Conservation (phyloP, 2,329 filamentous ascomycete species). For the Sporothrix variecibatus region DNA sequence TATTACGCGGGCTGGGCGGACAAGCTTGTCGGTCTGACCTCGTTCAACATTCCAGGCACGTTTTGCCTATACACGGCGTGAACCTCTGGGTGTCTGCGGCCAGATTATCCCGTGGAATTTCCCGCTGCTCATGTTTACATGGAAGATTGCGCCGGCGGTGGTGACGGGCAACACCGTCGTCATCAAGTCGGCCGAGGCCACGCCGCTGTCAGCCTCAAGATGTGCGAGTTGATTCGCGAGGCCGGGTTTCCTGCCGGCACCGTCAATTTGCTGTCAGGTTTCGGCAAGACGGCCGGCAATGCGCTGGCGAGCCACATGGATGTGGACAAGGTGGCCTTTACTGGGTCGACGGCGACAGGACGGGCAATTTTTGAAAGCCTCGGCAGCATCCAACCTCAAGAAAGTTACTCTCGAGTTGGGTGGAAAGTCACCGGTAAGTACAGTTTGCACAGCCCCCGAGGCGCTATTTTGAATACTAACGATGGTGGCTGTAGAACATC, state of each 20-base stretch:
- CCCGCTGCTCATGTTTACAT: slow-evolving; percentile 87
- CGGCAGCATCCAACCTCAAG: neutral
- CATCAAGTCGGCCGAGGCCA: slow-evolving; percentile 82
- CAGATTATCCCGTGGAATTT: slow-evolving; percentile 86
- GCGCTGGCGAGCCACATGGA: slow-evolving; percentile 82
- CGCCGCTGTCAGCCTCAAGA: slow-evolving; percentile 84
- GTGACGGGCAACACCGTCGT: slow-evolving; percentile 82
- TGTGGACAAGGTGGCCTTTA: slow-evolving; percentile 45
- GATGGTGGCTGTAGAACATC: neutral
- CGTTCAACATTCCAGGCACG: slow-evolving; percentile 50
- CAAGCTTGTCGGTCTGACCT: slow-evolving; percentile 87
- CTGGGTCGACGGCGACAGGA: neutral
- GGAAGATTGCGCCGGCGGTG: slow-evolving; percentile 82
- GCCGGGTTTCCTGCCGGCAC: slow-evolving; percentile 81
- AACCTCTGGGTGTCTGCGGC: slow-evolving; percentile 79
- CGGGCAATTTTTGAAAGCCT: neutral
- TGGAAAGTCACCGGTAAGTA: neutral
- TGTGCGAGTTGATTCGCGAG: slow-evolving; percentile 78
- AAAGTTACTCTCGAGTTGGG: neutral
- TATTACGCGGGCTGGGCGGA: slow-evolving; percentile 77
- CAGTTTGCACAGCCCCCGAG: no score
- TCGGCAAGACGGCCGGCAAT: slow-evolving; percentile 72
- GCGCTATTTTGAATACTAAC: neutral
- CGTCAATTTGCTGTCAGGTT: slow-evolving; percentile 78
- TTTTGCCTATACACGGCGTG: slow-evolving; percentile 45